A percentile compares a stretch with the other conserved stretches of the same genome.
Conservation (phyloP, 225 moss, liverwort and hornwort genomes). For the Straminergon stramineum region DNA sequence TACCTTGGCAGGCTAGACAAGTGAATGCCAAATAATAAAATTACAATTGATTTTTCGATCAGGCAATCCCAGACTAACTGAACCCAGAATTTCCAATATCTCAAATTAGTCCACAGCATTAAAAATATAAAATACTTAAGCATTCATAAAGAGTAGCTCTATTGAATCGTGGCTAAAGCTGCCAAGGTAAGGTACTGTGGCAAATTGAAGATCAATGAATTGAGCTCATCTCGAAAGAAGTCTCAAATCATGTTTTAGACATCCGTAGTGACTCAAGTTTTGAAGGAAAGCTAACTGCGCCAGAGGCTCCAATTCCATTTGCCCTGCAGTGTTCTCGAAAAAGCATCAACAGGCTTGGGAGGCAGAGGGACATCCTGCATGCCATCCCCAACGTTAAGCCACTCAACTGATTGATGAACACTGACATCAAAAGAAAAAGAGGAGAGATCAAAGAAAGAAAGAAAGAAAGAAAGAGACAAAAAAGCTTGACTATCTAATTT, state of each 20-base stretch:
- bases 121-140: background rate
- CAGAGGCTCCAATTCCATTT: constrained; percentile 40
- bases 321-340: constrained; percentile 18
- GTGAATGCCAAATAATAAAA: background rate
- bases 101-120: background rate
- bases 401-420: background rate
- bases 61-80: background rate
- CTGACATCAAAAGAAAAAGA: background rate
- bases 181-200: background rate
- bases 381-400: constrained; percentile 16
- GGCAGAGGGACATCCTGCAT: constrained; percentile 30
- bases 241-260: background rate
- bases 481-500: background rate
- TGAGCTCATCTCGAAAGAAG: background rate
- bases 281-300: constrained; percentile 2
- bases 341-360: constrained; percentile 28
- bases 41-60: background rate
- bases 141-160: background rate
- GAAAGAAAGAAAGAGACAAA: background rate
- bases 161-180: background rate
- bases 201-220: background rate
- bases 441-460: background rate
- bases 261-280: background rate
- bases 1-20: background rate
- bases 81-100: background rate